Evolutionary conservation across 805 yeast genomes (phyloP).

Genomic region (Saturnispora bothae): DNA sequence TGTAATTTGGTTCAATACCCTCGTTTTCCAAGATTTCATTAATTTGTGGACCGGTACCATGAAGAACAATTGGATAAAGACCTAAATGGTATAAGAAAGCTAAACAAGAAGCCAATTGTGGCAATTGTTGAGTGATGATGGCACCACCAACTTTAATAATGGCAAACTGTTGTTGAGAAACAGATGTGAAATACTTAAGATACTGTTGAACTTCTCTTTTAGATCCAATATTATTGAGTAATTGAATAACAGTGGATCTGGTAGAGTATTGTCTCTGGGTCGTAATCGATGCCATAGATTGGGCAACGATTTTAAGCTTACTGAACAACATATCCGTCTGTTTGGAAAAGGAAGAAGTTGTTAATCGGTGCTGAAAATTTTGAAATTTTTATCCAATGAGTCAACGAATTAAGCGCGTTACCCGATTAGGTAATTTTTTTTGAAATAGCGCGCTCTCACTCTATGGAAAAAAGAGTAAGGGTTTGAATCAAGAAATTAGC

Average conservation of each 20-base stretch:
- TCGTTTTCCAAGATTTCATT: slow-evolving; percentile 86
- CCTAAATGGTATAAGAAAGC: slow-evolving; percentile 97
- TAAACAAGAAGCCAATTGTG: slow-evolving; percentile 88
- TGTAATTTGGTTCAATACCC: slow-evolving; percentile 92
- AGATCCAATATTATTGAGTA: slow-evolving; percentile 91
- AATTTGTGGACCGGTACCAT: slow-evolving; percentile 99
- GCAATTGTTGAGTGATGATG: slow-evolving; percentile 86
- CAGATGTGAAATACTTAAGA: slow-evolving; percentile 91
- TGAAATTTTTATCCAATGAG: slow-evolving; percentile 1
- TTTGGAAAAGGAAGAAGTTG: not conserved
- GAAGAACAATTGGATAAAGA: slow-evolving; percentile 89
- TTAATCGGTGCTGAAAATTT: not conserved
- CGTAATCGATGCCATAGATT: not conserved
- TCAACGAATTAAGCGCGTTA: slow-evolving; percentile 7
- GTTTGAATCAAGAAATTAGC: no score
- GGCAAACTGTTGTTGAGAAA: slow-evolving; percentile 93
- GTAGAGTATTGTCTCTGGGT: slow-evolving; percentile 40
- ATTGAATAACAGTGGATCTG: slow-evolving; percentile 90
- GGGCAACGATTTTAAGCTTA: slow-evolving; percentile 1
- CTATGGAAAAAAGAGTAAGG: no score
- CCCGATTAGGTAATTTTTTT: slow-evolving; percentile 5
- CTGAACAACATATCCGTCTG: slow-evolving; percentile 1
- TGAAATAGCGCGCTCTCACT: slow-evolving; percentile 1
- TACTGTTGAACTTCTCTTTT: slow-evolving; percentile 98
- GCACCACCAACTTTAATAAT: slow-evolving; percentile 99